Percentiles rank a stretch among this genome's conserved stretches.
Conservation (phyloP, 1,139 yeast species). For the Zygoascus meyerae region DNA sequence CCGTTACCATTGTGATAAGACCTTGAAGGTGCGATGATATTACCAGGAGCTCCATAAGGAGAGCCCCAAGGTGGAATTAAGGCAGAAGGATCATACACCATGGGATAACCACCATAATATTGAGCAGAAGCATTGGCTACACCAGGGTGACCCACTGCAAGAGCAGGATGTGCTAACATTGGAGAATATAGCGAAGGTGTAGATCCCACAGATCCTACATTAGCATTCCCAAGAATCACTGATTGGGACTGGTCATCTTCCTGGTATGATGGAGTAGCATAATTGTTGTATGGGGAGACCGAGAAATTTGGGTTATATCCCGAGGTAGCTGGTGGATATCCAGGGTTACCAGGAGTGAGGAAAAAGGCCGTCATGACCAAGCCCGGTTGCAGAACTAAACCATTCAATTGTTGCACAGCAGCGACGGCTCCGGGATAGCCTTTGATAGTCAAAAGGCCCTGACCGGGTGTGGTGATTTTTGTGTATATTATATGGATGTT, state of each 20-base stretch:
- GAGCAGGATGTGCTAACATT: conserved; percentile 3
- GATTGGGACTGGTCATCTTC: too few relatives aligned
- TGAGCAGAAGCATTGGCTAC: conserved; percentile 2
- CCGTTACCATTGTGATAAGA: neutral
- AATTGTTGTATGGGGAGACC: conserved; percentile 5
- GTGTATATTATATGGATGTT: conserved; percentile 17
- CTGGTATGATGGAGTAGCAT: conserved; percentile 1
- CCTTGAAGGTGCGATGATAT: neutral
- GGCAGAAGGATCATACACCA: conserved; percentile 9
- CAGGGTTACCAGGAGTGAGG: conserved; percentile 10
- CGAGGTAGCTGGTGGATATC: conserved; percentile 9
- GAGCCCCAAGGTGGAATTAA: conserved; percentile 1
- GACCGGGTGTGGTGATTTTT: conserved; percentile 19
- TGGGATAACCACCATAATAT: conserved; percentile 5
- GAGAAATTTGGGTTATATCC: neutral
- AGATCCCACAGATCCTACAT: neutral
- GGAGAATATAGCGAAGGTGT: conserved; percentile 12
- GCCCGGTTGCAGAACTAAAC: conserved; percentile 17
- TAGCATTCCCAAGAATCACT: too few relatives aligned
- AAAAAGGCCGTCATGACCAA: conserved; percentile 17
- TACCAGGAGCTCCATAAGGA: neutral
- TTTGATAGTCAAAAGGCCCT: conserved; percentile 17
- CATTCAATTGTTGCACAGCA: conserved; percentile 16
- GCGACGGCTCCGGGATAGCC: conserved; percentile 19
- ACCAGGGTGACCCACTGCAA: too few relatives aligned